phyloP scores from a whole-genome alignment of 306 rosid genomes.

The Pyrus pyrifolia region DNA sequence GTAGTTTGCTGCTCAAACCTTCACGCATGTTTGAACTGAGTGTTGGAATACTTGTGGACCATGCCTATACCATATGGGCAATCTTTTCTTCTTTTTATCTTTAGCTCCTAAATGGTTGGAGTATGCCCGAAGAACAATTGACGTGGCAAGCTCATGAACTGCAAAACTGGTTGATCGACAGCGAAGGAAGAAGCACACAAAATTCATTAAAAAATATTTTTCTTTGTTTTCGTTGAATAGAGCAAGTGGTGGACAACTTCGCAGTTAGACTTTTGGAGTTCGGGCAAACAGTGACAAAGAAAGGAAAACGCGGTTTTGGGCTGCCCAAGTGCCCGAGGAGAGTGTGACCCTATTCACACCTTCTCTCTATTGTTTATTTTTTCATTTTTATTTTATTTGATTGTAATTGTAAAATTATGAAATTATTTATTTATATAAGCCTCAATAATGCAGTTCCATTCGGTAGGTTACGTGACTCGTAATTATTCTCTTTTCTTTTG shows the following conservation, averaged over 20 bases:
- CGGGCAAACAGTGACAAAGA: conserved; percentile 17
- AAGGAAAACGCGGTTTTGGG: conserved; percentile 24
- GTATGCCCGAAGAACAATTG: too few relatives aligned
- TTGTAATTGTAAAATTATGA: conserved; percentile 5
- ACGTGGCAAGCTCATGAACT: conserved; percentile 43
- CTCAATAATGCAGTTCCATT: too few relatives aligned
- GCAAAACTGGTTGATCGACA: conserved; percentile 37
- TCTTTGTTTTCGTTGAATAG: neutral
- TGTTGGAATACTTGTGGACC: accelerated
- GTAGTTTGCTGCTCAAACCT: too few relatives aligned
- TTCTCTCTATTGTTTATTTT: conserved; percentile 1
- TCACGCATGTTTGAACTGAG: accelerated
- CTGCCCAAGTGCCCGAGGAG: conserved; percentile 16
- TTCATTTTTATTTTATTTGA: neutral
- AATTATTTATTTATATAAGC: neutral
- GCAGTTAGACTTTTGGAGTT: conserved; percentile 1
- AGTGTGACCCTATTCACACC: neutral
- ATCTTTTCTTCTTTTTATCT: too few relatives aligned
- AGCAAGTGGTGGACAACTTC: conserved; percentile 25
- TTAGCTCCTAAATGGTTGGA: neutral
- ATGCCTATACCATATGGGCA: accelerated
- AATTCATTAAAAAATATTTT: neutral
- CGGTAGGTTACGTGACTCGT: too few relatives aligned
- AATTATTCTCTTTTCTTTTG: neutral
- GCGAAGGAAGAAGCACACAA: neutral